phyloP scores from a whole-genome alignment of 371 early-diverging fungal species.

The Dichotomocladium elegans region DNA sequence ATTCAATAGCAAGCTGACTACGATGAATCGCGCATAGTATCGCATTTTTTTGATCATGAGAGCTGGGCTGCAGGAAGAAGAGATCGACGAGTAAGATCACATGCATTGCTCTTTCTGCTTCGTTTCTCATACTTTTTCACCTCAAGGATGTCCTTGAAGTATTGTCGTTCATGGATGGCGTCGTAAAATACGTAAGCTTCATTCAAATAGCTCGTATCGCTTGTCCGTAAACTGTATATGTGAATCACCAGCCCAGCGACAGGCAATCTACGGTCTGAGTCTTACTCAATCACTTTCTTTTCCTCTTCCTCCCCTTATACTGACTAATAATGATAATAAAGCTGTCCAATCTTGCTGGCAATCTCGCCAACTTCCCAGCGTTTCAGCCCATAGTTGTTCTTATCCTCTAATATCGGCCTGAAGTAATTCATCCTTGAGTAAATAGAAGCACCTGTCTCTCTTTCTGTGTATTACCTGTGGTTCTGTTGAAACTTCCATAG shows the following conservation, averaged over 20 bases:
- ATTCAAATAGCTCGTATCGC: slow-evolving; percentile 91
- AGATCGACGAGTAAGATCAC: background rate
- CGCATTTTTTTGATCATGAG: slow-evolving; percentile 94
- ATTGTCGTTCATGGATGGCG: slow-evolving; percentile 91
- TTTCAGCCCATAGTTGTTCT: slow-evolving; percentile 87
- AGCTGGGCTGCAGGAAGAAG: slow-evolving; percentile 58
- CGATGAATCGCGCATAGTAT: slow-evolving; percentile 94
- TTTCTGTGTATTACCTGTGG: slow-evolving; percentile 58
- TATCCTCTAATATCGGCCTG: slow-evolving; percentile 79
- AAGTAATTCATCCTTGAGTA: background rate
- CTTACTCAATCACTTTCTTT: background rate
- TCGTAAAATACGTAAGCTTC: slow-evolving; percentile 95
- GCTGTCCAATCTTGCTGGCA: slow-evolving; percentile 95
- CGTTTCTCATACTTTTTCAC: slow-evolving; percentile 64
- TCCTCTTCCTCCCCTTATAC: slow-evolving; percentile 5
- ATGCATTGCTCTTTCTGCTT: background rate
- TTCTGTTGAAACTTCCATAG: slow-evolving; percentile 96
- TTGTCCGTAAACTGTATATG: slow-evolving; percentile 72
- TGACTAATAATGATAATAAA: slow-evolving; percentile 86
- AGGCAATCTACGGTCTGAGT: no score
- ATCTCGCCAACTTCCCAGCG: slow-evolving; percentile 98
- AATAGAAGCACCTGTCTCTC: background rate
- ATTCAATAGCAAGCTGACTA: slow-evolving; percentile 90
- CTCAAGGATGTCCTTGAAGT: slow-evolving; percentile 91
- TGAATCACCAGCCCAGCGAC: no score